Conservation (phyloP, 2,329 filamentous ascomycete species). For the Pseudogymnoascus sp. region DNA sequence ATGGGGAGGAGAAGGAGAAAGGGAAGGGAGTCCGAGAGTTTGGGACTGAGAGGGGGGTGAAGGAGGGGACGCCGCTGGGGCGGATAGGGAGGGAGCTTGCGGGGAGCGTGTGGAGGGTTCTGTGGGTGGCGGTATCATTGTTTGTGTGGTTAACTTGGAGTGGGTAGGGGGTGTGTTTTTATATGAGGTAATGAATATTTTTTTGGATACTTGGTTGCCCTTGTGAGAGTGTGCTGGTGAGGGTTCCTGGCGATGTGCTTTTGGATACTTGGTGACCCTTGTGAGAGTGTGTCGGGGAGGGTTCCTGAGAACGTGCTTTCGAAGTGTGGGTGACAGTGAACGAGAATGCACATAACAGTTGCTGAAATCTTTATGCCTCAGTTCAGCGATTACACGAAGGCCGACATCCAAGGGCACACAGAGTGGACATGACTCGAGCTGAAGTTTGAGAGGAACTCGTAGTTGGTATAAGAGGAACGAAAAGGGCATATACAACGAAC, state of each 20-base stretch:
- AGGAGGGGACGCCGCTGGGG: slow-evolving; percentile 32
- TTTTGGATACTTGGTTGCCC: neutral
- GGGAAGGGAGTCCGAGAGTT: slow-evolving; percentile 2
- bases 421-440: no score
- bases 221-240: neutral
- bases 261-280: neutral
- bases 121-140: slow-evolving; percentile 54
- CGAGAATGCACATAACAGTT: neutral
- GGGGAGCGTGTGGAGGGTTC: slow-evolving; percentile 54
- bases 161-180: slow-evolving; percentile 36
- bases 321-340: neutral
- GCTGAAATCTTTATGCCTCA: neutral
- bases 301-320: neutral
- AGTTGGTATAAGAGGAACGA: neutral
- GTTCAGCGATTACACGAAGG: neutral
- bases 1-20: slow-evolving; percentile 9
- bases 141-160: slow-evolving; percentile 62
- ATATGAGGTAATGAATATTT: slow-evolving; percentile 1
- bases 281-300: neutral
- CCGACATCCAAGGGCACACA: no score
- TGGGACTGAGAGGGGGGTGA: slow-evolving; percentile 15
- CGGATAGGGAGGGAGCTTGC: slow-evolving; percentile 54
- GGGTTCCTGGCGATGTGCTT: neutral
- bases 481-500: no score
- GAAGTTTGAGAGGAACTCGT: neutral